Evolutionary conservation across 2,329 filamentous ascomycete species (phyloP).

Genomic region (Tolypocladium pustulatum): DNA sequence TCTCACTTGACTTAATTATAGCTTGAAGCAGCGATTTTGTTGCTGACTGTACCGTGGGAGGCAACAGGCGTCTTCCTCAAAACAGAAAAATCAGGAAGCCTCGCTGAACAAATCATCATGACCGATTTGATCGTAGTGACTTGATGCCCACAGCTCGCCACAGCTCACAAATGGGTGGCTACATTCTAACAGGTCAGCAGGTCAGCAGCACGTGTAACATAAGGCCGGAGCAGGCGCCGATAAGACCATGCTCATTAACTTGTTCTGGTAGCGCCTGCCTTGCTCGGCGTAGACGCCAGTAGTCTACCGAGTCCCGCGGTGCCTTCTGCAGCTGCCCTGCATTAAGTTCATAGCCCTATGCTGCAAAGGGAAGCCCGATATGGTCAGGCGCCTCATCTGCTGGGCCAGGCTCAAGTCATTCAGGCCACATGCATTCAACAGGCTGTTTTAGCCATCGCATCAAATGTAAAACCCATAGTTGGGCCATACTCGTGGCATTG

Average conservation of each 20-base stretch:
- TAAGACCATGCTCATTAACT: background rate
- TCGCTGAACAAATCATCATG: too few relatives aligned
- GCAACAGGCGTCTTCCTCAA: too few relatives aligned
- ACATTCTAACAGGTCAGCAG: background rate
- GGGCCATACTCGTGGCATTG: background rate
- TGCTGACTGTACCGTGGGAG: background rate
- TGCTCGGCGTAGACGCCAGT: background rate
- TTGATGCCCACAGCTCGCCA: background rate
- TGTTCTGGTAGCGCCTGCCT: background rate
- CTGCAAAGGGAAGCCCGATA: background rate
- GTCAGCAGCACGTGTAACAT: background rate
- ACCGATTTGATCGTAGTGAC: too few relatives aligned
- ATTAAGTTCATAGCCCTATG: too few relatives aligned
- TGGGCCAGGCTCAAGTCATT: background rate
- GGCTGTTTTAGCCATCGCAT: background rate
- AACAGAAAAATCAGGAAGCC: too few relatives aligned
- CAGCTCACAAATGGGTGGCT: background rate
- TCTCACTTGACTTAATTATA: background rate
- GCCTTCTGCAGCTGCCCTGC: background rate
- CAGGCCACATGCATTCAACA: background rate
- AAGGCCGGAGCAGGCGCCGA: background rate
- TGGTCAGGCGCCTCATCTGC: background rate
- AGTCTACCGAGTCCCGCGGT: background rate
- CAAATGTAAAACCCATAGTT: background rate
- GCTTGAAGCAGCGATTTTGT: background rate